Base-by-base conservation (phyloP, 345 rosid genomes). In the Citrus sp. region DNA sequence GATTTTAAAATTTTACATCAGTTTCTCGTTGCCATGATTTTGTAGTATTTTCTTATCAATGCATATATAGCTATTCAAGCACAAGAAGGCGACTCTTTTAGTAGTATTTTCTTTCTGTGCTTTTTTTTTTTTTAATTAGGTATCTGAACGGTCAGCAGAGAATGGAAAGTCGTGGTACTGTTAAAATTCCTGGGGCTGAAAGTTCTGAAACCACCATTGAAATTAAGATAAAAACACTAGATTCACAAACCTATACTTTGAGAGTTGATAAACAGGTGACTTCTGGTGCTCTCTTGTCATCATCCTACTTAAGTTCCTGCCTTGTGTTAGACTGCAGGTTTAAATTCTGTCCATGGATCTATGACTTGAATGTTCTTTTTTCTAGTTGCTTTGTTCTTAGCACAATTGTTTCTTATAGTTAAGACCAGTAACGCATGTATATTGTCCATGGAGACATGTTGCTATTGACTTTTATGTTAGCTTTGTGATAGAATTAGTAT, bases 261-360 rank as follows among this genome's bases (percentile, higher is more conserved):
- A 88, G 84, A 81, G 97, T 92, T 77, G 89, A 92, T 80, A 92
- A 90, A 84, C 91, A 92, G 92, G 96, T 92, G 71, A 72, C 28
- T 79, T 21, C 35, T 82, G 14, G 9, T 32, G 54, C 78, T 64
- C 6, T 72, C 70, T 75, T 79, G n/a, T 54, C 65, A 46, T 65
- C 12, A 25, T 76, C 56, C 63, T 21, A 10, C 73, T 55, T 32
- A n/a, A 24, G 35, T 68, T 70, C 32, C 79, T 32, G 32, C 64
- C 27, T n/a, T 75, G 32, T 59, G 37, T 51, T 60, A 67, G 28
- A 56, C 38, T 38, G 27, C 30, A 40, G 58, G 12, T 51, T 24
- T 75, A 64, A 10, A 46, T 54, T 38, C 25, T 62, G n/a, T 75
- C 42, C 9, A 25, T 55, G 22, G 13, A 35, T 35, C 66, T 16